Conservation (phyloP, 2,329 filamentous ascomycete genomes). For the Fusarium bulbicola region DNA sequence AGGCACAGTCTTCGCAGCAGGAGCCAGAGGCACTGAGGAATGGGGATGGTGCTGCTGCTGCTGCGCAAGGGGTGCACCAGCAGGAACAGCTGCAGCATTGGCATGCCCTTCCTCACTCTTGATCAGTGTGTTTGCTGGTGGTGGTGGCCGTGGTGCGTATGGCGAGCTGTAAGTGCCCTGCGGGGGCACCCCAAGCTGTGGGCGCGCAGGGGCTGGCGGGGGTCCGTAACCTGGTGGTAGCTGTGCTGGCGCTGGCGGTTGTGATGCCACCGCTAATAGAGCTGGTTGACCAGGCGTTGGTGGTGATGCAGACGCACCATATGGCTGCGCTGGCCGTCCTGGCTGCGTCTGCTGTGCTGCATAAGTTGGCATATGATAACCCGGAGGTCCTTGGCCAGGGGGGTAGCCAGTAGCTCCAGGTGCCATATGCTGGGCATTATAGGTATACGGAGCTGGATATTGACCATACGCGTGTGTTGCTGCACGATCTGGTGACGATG, state of each 20-base stretch:
- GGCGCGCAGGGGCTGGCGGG: constrained; percentile 48
- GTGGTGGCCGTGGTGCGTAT: constrained; percentile 49
- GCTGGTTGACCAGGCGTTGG: constrained; percentile 38
- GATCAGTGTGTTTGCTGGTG: constrained; percentile 37
- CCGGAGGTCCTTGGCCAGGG: constrained; percentile 46
- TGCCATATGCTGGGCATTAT: constrained; percentile 49
- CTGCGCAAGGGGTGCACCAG: constrained; percentile 13
- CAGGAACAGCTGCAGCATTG: constrained; percentile 1
- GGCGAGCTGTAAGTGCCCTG: constrained; percentile 50
- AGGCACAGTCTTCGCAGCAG: constrained; percentile 33
- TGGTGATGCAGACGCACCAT: constrained; percentile 43
- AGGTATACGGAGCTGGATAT: constrained; percentile 45
- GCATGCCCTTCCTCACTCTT: constrained; percentile 45
- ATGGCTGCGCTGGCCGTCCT: constrained; percentile 44
- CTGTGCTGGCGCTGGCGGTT: constrained; percentile 48
- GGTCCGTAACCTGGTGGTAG: constrained; percentile 48
- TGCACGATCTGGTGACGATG: constrained; percentile 61
- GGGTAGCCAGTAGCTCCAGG: constrained; percentile 46
- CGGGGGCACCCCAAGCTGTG: constrained; percentile 45
- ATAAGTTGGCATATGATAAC: constrained; percentile 49
- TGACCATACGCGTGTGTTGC: constrained; percentile 51
- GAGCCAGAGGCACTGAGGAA: constrained; percentile 18
- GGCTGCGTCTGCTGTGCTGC: constrained; percentile 43
- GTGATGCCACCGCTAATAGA: constrained; percentile 35
- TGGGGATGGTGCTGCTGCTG: constrained; percentile 17